Evolutionary conservation across 192 early-diverging fungal genomes (phyloP).

Genomic region (Mycoemilia scoparia): DNA sequence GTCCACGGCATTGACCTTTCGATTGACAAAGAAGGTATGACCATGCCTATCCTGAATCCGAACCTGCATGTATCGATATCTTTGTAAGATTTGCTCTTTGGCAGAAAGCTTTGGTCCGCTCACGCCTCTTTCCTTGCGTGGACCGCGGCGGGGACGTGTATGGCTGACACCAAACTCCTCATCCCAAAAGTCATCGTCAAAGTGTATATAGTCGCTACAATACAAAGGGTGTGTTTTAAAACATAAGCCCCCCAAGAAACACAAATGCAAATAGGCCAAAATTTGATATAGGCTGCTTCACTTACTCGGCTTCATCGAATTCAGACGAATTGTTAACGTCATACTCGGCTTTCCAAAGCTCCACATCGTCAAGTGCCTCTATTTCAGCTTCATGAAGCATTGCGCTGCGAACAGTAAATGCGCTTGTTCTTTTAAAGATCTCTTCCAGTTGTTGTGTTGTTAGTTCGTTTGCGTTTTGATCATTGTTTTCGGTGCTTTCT

Average conservation of each 20-base stretch:
- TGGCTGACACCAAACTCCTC: conserved; percentile 44
- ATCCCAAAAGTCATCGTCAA: conserved; percentile 64
- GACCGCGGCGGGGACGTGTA: conserved; percentile 22
- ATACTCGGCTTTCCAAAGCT: conserved; percentile 62
- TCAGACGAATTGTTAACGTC: conserved; percentile 52
- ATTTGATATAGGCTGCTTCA: neutral
- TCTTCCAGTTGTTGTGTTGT: conserved; percentile 71
- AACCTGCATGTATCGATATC: conserved; percentile 78
- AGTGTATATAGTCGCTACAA: conserved; percentile 23
- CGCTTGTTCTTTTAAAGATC: conserved; percentile 74
- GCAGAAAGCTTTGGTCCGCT: conserved; percentile 30
- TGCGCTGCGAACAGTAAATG: conserved; percentile 46
- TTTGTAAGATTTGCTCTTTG: conserved; percentile 52
- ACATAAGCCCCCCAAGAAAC: neutral
- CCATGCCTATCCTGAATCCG: conserved; percentile 70
- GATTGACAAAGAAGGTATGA: conserved; percentile 70
- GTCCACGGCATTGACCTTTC: conserved; percentile 62
- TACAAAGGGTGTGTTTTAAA: neutral
- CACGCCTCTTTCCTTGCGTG: conserved; percentile 16
- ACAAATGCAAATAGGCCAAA: neutral
- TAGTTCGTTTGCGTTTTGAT: conserved; percentile 21
- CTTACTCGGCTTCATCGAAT: conserved; percentile 63
- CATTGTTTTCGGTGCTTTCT: conserved; percentile 1
- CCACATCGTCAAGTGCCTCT: conserved; percentile 36
- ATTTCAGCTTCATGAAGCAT: conserved; percentile 26